phyloP scores from a whole-genome alignment of 2,329 filamentous ascomycete genomes.

The Epichloe aotearoae region DNA sequence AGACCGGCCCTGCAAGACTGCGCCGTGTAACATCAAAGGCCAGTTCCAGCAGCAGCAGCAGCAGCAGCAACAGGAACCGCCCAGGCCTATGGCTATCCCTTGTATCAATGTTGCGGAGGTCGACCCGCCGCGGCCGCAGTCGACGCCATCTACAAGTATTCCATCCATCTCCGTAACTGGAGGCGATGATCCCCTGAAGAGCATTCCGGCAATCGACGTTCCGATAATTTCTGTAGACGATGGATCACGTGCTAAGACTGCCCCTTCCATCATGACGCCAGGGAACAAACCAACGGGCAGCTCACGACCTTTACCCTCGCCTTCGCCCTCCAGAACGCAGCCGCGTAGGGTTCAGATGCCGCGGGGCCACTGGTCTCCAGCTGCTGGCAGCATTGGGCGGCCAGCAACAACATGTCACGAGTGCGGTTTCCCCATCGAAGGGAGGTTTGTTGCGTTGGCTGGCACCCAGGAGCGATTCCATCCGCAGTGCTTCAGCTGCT shows the following conservation, averaged over 20 bases:
- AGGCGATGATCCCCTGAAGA: conserved; percentile 10
- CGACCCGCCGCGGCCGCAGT: conserved; percentile 21
- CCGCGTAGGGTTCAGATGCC: conserved; percentile 26
- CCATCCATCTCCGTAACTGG: conserved; percentile 24
- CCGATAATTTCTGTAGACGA: conserved; percentile 37
- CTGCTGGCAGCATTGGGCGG: conserved; percentile 31
- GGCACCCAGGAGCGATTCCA: conserved; percentile 69
- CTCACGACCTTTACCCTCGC: conserved; percentile 30
- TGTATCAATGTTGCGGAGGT: conserved; percentile 40
- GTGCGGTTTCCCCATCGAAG: conserved; percentile 74
- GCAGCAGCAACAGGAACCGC: conserved; percentile 1
- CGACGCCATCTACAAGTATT: conserved; percentile 17
- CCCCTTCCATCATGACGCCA: conserved; percentile 36
- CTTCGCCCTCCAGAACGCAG: conserved; percentile 21
- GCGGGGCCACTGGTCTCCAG: conserved; percentile 47
- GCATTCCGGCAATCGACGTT: conserved; percentile 25
- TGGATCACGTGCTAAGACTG: conserved; percentile 20
- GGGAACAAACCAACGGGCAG: conserved; percentile 19
- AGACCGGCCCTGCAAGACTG: conserved; percentile 24
- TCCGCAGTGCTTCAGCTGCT: conserved; percentile 83
- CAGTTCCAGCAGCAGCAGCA: conserved; percentile 9
- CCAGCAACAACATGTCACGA: conserved; percentile 67
- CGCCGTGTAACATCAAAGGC: conserved; percentile 2
- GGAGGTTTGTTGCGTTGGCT: conserved; percentile 74
- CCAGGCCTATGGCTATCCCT: conserved; percentile 33